phyloP scores from a whole-genome alignment of 495 filamentous ascomycete genomes.

The Penicillium desertorum region DNA sequence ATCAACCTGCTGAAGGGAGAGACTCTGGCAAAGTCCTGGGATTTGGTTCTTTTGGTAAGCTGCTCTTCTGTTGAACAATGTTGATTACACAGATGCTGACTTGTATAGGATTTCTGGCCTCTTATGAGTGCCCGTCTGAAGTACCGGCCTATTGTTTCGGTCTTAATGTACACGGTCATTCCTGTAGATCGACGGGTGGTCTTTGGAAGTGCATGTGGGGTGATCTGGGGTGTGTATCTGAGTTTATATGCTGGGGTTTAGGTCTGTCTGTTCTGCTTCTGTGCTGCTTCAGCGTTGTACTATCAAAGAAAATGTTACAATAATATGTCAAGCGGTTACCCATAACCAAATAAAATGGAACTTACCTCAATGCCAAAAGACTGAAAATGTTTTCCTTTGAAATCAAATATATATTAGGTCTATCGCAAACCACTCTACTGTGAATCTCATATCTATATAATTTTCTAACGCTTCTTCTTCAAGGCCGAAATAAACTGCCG shows the following conservation, averaged over 20 bases:
- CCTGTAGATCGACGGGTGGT: constrained; percentile 74
- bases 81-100: constrained; percentile 8
- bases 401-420: background rate
- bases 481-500: too few species aligned
- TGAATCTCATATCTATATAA: too few species aligned
- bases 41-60: constrained; percentile 41
- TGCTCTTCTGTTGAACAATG: constrained; percentile 2
- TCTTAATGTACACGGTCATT: constrained; percentile 76
- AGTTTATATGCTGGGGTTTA: constrained; percentile 61
- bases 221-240: constrained; percentile 87
- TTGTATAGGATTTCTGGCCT: constrained; percentile 59
- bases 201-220: constrained; percentile 73
- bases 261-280: constrained; percentile 1
- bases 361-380: background rate
- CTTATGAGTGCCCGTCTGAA: constrained; percentile 74
- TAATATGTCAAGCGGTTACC: background rate
- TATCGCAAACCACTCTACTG: too few species aligned
- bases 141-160: constrained; percentile 80
- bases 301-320: background rate
- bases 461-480: too few species aligned
- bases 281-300: constrained; percentile 6
- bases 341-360: background rate
- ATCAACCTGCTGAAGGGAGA: constrained; percentile 55
- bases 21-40: constrained; percentile 25
- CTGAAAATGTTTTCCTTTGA: background rate